Evolutionary conservation across 2,329 filamentous ascomycete species (phyloP).

Genomic region (Pseudopyrenochaeta lycopersici): DNA sequence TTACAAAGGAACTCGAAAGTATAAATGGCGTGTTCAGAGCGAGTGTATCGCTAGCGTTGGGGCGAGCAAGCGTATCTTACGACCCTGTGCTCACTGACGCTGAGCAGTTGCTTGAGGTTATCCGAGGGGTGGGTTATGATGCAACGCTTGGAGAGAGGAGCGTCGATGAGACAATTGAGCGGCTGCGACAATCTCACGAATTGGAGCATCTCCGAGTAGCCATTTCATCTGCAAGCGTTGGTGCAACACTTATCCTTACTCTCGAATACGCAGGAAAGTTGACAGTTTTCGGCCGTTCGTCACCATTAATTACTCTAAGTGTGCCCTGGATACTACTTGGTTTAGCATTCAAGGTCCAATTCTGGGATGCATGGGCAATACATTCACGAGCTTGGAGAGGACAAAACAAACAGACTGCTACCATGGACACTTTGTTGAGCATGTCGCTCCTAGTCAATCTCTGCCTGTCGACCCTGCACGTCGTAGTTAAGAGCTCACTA

Average conservation of each 20-base stretch:
- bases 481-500: neutral
- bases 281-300: neutral
- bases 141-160: neutral
- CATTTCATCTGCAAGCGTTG: conserved; percentile 5
- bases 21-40: conserved; percentile 7
- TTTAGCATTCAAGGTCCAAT: conserved; percentile 1
- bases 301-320: neutral
- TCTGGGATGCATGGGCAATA: conserved; percentile 6
- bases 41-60: conserved; percentile 7
- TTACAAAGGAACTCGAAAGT: conserved; percentile 4
- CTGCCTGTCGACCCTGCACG: neutral
- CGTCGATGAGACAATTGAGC: neutral
- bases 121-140: neutral
- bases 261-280: neutral
- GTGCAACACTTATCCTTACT: neutral
- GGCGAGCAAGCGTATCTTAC: conserved; percentile 6
- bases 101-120: neutral
- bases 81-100: neutral
- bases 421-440: conserved; percentile 7
- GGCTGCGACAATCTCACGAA: conserved; percentile 4
- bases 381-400: conserved; percentile 4
- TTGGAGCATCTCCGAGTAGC: neutral
- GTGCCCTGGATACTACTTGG: neutral
- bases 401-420: conserved; percentile 1
- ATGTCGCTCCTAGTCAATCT: conserved; percentile 4